phyloP scores from a whole-genome alignment of 768 basidiomycete species.

The Trametes cubensis region DNA sequence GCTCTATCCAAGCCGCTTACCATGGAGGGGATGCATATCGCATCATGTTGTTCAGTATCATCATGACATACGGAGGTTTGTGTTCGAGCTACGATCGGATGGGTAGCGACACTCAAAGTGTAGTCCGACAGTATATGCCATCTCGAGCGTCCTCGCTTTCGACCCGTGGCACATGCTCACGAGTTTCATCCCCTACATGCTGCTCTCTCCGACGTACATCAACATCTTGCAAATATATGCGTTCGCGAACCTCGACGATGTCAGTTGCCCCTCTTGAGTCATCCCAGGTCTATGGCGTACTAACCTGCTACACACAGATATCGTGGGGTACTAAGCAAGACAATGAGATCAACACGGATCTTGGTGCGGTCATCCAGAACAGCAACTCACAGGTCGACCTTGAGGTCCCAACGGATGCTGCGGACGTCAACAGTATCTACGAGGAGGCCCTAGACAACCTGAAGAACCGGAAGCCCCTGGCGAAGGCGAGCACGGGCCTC shows the following conservation, averaged over 20 bases:
- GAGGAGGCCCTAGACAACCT: constrained; percentile 82
- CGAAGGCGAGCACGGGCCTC: constrained; percentile 36
- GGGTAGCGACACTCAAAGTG: background rate
- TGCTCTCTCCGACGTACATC: constrained; percentile 82
- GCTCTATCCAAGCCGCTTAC: constrained; percentile 69
- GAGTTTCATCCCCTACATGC: constrained; percentile 84
- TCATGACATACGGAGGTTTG: constrained; percentile 82
- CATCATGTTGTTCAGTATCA: constrained; percentile 81
- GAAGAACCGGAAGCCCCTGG: constrained; percentile 52
- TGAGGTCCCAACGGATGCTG: constrained; percentile 79
- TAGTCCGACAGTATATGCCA: constrained; percentile 16
- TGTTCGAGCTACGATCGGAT: background rate
- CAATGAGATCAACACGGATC: constrained; percentile 67
- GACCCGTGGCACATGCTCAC: constrained; percentile 98
- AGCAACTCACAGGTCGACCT: constrained; percentile 83
- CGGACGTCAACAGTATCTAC: constrained; percentile 82
- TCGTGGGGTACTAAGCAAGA: constrained; percentile 98
- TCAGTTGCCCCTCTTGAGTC: constrained; percentile 39
- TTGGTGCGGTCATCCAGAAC: constrained; percentile 83
- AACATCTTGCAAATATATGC: constrained; percentile 81
- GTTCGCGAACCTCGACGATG: constrained; percentile 85
- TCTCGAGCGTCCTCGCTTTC: constrained; percentile 24
- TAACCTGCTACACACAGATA: constrained; percentile 47
- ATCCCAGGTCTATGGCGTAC: constrained; percentile 17
- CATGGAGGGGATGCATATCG: constrained; percentile 69